phyloP scores from a whole-genome alignment of 1,284 basidiomycete species.

The Retiboletus fuscus region DNA sequence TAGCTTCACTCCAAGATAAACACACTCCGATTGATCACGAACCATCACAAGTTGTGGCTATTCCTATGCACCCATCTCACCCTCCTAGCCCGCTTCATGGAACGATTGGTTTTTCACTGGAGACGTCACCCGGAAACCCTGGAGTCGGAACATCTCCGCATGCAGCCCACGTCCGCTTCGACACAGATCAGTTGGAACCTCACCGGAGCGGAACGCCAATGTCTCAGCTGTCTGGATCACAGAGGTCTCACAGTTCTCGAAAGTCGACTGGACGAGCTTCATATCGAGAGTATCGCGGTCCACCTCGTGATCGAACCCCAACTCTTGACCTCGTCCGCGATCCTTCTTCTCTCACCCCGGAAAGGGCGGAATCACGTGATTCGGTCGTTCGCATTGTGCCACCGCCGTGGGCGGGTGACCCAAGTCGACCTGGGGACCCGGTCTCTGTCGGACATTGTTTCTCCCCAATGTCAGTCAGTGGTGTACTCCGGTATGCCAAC shows the following conservation, averaged over 20 bases:
- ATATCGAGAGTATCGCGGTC: conserved; percentile 42
- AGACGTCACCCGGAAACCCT: not conserved
- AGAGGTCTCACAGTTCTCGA: conserved; percentile 32
- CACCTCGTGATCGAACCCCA: conserved; percentile 24
- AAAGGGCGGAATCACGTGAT: not conserved
- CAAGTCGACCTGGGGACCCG: conserved; percentile 26
- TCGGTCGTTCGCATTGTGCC: conserved; percentile 2
- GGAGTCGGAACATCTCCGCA: not conserved
- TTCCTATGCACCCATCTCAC: not conserved
- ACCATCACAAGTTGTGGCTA: not conserved
- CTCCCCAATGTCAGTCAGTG: conserved; percentile 31
- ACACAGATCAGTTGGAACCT: conserved; percentile 4
- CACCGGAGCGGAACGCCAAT: conserved; percentile 22
- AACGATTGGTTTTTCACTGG: not conserved
- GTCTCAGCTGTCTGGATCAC: conserved; percentile 35
- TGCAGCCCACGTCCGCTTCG: conserved; percentile 2
- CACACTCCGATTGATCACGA: conserved; percentile 23
- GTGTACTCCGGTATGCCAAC: conserved; percentile 35
- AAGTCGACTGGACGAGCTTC: conserved; percentile 38
- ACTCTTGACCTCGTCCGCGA: not conserved
- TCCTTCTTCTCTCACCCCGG: conserved; percentile 7
- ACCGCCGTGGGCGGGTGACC: conserved; percentile 33
- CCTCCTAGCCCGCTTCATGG: conserved; percentile 16
- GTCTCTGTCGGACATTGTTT: conserved; percentile 13
- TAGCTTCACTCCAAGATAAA: conserved; percentile 37